Evolutionary conservation across 768 basidiomycete genomes (phyloP), one percentile per base, ranked within the genome.

Genomic region (Boletus rubroflammeus): DNA sequence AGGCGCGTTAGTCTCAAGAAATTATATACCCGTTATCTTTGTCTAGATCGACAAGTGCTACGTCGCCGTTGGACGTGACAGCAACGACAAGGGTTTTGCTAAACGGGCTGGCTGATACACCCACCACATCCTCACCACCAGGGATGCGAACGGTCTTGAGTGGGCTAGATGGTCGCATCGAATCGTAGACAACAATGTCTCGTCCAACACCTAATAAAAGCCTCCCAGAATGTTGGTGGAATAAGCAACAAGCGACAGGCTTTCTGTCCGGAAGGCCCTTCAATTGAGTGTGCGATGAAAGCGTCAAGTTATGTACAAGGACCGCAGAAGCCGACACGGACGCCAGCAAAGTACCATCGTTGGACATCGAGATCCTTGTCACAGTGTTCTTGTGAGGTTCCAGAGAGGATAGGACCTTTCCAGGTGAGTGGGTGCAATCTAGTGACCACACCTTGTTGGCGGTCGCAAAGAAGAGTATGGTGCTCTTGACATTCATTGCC

Each of bases 31-130:
- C 79, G 60, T 83, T 83, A 54, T 89, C 86, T 66, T 88, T 90
- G 46, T 90, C 86, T 23, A 91, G 64, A 63, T 91, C 89, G 46
- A 90, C 69, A 8, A 90, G 74, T 4, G 69, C 75, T 11, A 90
- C 74, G 40, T 73, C 70, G 1, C 86, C 87, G 5, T 69, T 73
- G 13, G 77, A 72, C 39, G 78, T 84, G 1, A 78, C 81, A 40
- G 78, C 77, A 3, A 84, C 83, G 25, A 86, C 74, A 32, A 90
- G 71, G 2, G 84, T 85, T 72, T 85, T 89, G 70, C 87, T 89
- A 67, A 88, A 90, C 7, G 88, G 86, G 57, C 87, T 88, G 56
- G 80, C 82, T 7, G 81, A 75, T 9, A 89, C 67, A 13, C 77
- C 78, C 5, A 80, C 67, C 23, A 90, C 77, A n/a, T 78, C 68